Conservation (phyloP, 1,139 yeast species). For the Hyphopichia khmerensis region DNA sequence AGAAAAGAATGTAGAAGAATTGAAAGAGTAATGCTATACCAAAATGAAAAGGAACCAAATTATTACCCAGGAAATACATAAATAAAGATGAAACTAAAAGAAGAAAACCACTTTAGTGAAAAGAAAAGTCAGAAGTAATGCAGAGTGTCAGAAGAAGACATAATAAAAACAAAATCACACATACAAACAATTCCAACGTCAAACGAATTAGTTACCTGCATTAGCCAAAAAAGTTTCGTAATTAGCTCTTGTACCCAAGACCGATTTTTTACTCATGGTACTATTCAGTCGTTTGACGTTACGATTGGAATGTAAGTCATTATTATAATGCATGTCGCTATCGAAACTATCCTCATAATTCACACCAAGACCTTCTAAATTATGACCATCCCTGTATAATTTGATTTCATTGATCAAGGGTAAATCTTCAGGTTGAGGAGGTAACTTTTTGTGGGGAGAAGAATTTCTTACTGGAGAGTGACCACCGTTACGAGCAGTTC, state of each 20-base stretch:
- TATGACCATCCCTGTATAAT: constrained; percentile 16
- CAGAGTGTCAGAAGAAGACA: neutral
- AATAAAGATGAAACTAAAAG: too few relatives aligned
- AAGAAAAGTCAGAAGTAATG: too few relatives aligned
- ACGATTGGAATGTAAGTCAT: constrained; percentile 2
- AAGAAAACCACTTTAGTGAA: too few relatives aligned
- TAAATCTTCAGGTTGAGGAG: constrained; percentile 28
- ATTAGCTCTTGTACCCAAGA: constrained; percentile 42
- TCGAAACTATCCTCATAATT: neutral
- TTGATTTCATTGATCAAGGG: constrained; percentile 42
- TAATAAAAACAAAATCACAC: neutral
- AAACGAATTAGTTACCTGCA: too few relatives aligned
- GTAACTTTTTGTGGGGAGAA: constrained; percentile 13
- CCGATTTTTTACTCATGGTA: constrained; percentile 32
- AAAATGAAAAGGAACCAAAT: too few relatives aligned
- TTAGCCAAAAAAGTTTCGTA: constrained; percentile 40
- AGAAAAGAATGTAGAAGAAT: too few relatives aligned
- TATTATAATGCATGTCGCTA: constrained; percentile 1
- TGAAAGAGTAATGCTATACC: too few relatives aligned
- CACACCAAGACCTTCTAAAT: neutral
- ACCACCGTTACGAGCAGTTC: neutral
- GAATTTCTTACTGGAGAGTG: constrained; percentile 5
- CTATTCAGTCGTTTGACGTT: constrained; percentile 29
- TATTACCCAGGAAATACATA: too few relatives aligned
- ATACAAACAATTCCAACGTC: too few relatives aligned